These are phyloP conservation scores for Clonostachys rosea DNA, from an alignment of 2,329 filamentous ascomycete species.

Conservation along the genomic window DNA sequence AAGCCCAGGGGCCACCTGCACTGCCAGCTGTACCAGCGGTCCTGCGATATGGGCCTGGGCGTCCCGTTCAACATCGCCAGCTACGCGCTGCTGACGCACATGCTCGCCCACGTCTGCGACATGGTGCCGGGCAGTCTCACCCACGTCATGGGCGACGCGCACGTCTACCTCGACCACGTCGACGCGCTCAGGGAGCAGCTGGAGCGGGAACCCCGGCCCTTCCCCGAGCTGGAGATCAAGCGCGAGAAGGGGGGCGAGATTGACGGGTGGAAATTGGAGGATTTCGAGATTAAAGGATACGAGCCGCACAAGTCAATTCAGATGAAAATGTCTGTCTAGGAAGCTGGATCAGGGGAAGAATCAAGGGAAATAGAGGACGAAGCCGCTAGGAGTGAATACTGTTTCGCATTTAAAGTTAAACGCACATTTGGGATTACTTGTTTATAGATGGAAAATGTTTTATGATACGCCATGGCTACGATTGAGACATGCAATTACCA, in stretches of 20 bases:
- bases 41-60: conserved; percentile 94
- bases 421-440: too few relatives aligned
- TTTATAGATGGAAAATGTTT: too few relatives aligned
- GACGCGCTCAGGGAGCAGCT: conserved; percentile 82
- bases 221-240: conserved; percentile 73
- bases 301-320: conserved; percentile 86
- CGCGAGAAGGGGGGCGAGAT: conserved; percentile 68
- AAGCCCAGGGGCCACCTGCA: conserved; percentile 67
- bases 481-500: too few relatives aligned
- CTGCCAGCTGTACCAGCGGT: conserved; percentile 88
- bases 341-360: too few relatives aligned
- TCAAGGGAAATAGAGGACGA: too few relatives aligned
- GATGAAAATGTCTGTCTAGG: conserved; percentile 96
- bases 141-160: conserved; percentile 97
- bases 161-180: conserved; percentile 90
- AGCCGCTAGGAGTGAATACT: too few relatives aligned
- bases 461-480: too few relatives aligned
- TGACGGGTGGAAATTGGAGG: conserved; percentile 85
- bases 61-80: conserved; percentile 97
- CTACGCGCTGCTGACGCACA: conserved; percentile 91
- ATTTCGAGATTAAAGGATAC: conserved; percentile 85
- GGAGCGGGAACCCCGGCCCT: conserved; percentile 71
- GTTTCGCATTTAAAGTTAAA: too few relatives aligned
- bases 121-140: conserved; percentile 82
- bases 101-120: conserved; percentile 84